Percentiles rank a stretch among this genome's conserved stretches.
These are phyloP conservation scores for Dendrobium nobile DNA, from an alignment of 106 monocot genomes.

Conservation along the genomic window DNA sequence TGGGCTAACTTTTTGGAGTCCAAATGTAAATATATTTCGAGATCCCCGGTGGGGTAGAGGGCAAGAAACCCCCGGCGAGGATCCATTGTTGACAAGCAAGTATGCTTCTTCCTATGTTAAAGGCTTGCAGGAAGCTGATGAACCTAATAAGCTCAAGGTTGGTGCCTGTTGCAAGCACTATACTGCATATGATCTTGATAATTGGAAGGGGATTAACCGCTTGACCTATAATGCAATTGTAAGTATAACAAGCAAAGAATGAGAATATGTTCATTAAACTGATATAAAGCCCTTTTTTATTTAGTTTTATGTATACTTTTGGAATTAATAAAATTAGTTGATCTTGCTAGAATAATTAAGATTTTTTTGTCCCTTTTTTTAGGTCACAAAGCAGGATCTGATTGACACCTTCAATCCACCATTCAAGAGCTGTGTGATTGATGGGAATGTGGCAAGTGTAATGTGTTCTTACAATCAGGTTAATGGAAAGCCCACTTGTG, in stretches of 20 bases:
- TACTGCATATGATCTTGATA: constrained; percentile 92
- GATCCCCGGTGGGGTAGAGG: constrained; percentile 97
- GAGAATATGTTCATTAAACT: background rate
- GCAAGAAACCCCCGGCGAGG: constrained; percentile 95
- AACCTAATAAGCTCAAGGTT: constrained; percentile 62
- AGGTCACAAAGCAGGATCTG: constrained; percentile 93
- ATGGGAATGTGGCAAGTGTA: constrained; percentile 92
- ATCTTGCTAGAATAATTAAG: background rate
- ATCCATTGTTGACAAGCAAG: constrained; percentile 65
- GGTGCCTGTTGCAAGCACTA: constrained; percentile 98
- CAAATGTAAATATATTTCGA: constrained; percentile 84
- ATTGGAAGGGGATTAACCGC: constrained; percentile 84
- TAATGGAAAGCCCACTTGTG: constrained; percentile 84
- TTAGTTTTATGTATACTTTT: too few species aligned
- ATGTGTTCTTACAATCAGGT: constrained; percentile 99
- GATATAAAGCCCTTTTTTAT: background rate
- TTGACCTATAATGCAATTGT: constrained; percentile 89
- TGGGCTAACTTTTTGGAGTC: constrained; percentile 92
- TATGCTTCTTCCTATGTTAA: constrained; percentile 66
- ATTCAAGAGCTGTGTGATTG: constrained; percentile 95
- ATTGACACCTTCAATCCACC: constrained; percentile 89
- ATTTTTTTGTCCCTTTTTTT: background rate
- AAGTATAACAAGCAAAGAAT: constrained; percentile 5
- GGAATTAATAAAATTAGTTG: background rate
- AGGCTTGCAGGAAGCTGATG: constrained; percentile 59